A percentile compares a stretch with the other conserved stretches of the same genome.
Conservation (phyloP, 768 basidiomycete species). For the Cystobasidium onofrii region DNA sequence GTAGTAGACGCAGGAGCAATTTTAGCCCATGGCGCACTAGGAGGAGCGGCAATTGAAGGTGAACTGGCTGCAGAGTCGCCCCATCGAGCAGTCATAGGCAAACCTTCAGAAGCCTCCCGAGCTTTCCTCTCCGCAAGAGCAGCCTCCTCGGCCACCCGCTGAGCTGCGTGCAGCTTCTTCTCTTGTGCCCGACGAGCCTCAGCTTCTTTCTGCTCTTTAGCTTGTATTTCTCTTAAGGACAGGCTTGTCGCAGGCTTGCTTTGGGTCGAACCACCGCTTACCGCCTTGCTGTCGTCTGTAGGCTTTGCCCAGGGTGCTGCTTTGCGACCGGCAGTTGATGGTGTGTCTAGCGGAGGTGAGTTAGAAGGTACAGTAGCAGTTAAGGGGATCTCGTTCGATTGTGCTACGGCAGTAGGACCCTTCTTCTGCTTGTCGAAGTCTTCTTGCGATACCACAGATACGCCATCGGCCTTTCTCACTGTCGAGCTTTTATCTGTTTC, state of each 20-base stretch:
- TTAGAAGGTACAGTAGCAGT: not conserved
- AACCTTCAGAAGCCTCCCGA: slow-evolving; percentile 51
- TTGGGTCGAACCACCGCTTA: not conserved
- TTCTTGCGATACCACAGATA: slow-evolving; percentile 1
- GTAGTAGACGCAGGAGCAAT: slow-evolving; percentile 51
- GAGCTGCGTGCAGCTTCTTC: slow-evolving; percentile 52
- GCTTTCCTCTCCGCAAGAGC: slow-evolving; percentile 21
- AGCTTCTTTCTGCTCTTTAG: slow-evolving; percentile 72
- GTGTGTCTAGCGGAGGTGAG: not conserved
- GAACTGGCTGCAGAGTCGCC: slow-evolving; percentile 42
- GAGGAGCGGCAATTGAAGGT: slow-evolving; percentile 39
- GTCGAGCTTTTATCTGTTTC: not conserved
- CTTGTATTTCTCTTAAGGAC: slow-evolving; percentile 88
- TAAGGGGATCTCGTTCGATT: not conserved
- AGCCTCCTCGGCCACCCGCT: slow-evolving; percentile 40
- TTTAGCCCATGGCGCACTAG: slow-evolving; percentile 66
- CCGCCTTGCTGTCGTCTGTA: not conserved
- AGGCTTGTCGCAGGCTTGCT: not conserved
- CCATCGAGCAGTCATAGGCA: slow-evolving; percentile 63
- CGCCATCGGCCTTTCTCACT: not conserved
- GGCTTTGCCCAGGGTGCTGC: not conserved
- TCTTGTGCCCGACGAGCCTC: slow-evolving; percentile 67
- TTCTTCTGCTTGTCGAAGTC: slow-evolving; percentile 27
- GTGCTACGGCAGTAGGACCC: not conserved
- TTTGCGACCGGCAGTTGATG: not conserved